Percentiles rank a stretch among this genome's conserved stretches.
These are phyloP conservation scores for Penicillium sumatraense DNA, from an alignment of 2,329 filamentous ascomycete species.

Conservation along the genomic window DNA sequence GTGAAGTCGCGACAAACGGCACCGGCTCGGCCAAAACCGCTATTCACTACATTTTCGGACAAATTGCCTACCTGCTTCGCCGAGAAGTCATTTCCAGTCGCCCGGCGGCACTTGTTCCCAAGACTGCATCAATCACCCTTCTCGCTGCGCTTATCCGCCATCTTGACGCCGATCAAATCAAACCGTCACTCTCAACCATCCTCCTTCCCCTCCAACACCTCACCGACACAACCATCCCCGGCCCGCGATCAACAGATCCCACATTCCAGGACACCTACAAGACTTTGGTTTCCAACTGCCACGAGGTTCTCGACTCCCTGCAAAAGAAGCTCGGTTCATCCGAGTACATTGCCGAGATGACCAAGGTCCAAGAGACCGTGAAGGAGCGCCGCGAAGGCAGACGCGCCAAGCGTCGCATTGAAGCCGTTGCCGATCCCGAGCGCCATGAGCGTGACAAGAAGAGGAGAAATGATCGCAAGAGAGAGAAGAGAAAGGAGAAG, in stretches of 20 bases:
- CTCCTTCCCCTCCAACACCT: constrained; percentile 78
- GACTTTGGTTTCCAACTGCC: constrained; percentile 70
- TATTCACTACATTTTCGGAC: constrained; percentile 76
- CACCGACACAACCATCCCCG: constrained; percentile 76
- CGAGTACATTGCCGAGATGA: constrained; percentile 74
- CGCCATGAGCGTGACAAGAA: constrained; percentile 77
- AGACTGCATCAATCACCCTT: constrained; percentile 75
- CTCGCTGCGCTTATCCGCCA: constrained; percentile 71
- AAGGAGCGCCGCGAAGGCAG: constrained; percentile 73
- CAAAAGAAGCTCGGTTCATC: constrained; percentile 84
- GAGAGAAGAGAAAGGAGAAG: constrained; percentile 78
- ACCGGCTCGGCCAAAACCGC: constrained; percentile 48
- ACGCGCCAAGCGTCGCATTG: constrained; percentile 84
- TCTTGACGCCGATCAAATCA: constrained; percentile 61
- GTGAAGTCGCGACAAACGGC: constrained; percentile 30
- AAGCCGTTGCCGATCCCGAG: constrained; percentile 82
- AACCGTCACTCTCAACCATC: constrained; percentile 66
- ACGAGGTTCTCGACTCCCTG: constrained; percentile 78
- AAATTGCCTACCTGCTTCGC: constrained; percentile 77
- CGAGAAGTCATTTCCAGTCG: constrained; percentile 70
- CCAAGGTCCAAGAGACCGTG: constrained; percentile 74
- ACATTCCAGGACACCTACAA: constrained; percentile 72
- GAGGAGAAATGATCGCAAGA: constrained; percentile 83
- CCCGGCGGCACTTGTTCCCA: constrained; percentile 69
- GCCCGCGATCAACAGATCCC: constrained; percentile 72